Evolutionary conservation across 192 early-diverging fungal genomes (phyloP), one percentile per base, ranked within the genome.

Genomic region (Coemansia sp.): DNA sequence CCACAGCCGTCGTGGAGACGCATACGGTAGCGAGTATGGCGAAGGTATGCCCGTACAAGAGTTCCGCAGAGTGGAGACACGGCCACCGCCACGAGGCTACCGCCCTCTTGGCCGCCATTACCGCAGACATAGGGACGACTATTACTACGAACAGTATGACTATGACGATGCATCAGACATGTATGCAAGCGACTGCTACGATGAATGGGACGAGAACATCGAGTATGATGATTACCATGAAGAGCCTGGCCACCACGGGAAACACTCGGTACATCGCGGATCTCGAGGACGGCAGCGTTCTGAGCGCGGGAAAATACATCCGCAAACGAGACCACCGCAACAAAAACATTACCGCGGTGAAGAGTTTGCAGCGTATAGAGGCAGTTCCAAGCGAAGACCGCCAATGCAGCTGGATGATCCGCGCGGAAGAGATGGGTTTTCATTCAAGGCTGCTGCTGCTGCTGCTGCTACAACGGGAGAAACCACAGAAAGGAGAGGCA

Each of bases 361-460:
- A 20, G 34, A 26, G 23, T 10, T 15, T 36, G 57, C 34, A 20
- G 57, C 21, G 34, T 16, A 59, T 38, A 34, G 57, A 21, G 57
- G 57, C 57, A 9, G 35, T 20, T 11, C 30, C 35, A 38, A n/a
- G 18, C 35, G 24, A 35, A 59, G 16, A 18, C 57, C n/a, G 35
- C 57, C 30, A n/a, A 38, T 59, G 5, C 57, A 58, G 10, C 71
- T 81, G 12, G 79, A 81, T 36, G 79, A 81, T 14, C 79, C 79
- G 16, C 73, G 79, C n/a, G 71, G 76, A 44, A 66, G 16, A 64
- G 60, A 61, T 55, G 53, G 67, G 23, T 33, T 81, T 20, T 41
- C 67, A 2, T 51, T 38, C 39, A 57, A 53, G 38, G 21, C 62
- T 39, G 43, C 53, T 21, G 33, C 44, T 20, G 33, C 44, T 20